Evolutionary conservation across 176 grass and related monocot genomes (phyloP), one percentile per base, ranked within the genome.

Genomic region (Bonia amplexicaulis): DNA sequence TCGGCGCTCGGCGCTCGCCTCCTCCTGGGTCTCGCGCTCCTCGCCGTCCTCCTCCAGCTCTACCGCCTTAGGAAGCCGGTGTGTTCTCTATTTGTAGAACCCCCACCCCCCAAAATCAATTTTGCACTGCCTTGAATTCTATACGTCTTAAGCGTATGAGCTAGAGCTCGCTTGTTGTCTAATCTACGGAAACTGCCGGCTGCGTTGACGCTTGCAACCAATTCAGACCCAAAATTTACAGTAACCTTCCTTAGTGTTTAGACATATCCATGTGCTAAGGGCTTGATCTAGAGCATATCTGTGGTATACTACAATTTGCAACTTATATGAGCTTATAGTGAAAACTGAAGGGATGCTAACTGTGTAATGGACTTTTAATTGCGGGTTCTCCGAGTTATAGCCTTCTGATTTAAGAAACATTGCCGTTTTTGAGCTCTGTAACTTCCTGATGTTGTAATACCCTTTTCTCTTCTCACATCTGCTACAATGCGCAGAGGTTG

Each of bases 31-130:
- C 57, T 94, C 41, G 80, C 76, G 4, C 75, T 92, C 41, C 69
- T 92, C 10, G 46, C 76, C 25, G 76, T 94, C 33, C 17, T 94
- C 40, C 69, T 89, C 76, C 89, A 94, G 89, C 68, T 85, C 80
- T 85, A 90, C 76, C 87, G 84, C 75, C 80, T 82, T 55, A 79
- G 84, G 31, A 92, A 89, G 48, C 92, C 87, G 71, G 92, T 92
- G 72, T 23, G 84, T 76, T 60, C 72, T 69, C 67, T 81, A 13
- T 76, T 59, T 29, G 19, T 79, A 2, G 35, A 37, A 37, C 35
- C 35, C 35, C 35, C 35, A 37, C 52, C 12, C 35, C 4, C 15
- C 15, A 39, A 16, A 44, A 59, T 25, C 57, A 82, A 35, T 73
- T 17, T 62, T 44, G 65, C 77, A 2, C 52, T 48, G 47, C 48